A percentile compares a stretch with the other conserved stretches of the same genome.
These are phyloP conservation scores for Wickerhamiella spandovensis DNA, from an alignment of 805 yeast genomes.

Conservation along the genomic window DNA sequence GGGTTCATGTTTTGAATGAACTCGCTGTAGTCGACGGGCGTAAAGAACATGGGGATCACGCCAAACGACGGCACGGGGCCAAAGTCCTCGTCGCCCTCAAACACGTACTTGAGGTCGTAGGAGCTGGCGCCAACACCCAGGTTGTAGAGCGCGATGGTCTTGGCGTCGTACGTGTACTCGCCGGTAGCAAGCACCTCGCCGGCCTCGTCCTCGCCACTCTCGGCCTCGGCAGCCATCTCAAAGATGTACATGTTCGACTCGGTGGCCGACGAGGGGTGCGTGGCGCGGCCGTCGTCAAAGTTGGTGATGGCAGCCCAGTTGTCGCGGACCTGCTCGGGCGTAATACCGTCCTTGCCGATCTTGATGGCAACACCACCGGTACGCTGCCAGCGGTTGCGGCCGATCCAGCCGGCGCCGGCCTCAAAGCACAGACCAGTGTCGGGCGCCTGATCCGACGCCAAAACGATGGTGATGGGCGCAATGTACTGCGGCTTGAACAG, in stretches of 20 bases:
- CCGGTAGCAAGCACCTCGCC: constrained; percentile 38
- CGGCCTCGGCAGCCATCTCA: constrained; percentile 31
- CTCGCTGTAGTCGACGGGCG: constrained; percentile 42
- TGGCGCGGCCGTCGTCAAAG: constrained; percentile 42
- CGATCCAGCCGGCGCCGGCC: constrained; percentile 95
- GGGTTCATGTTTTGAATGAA: constrained; percentile 76
- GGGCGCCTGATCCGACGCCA: constrained; percentile 62
- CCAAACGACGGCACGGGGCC: constrained; percentile 84
- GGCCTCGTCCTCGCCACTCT: constrained; percentile 30
- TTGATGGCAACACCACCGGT: constrained; percentile 62
- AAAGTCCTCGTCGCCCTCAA: constrained; percentile 65
- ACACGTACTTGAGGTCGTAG: constrained; percentile 61
- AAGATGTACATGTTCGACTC: constrained; percentile 75
- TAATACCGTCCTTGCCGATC: constrained; percentile 30
- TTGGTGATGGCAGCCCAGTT: constrained; percentile 55
- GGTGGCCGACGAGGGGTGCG: constrained; percentile 47
- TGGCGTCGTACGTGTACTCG: constrained; percentile 45
- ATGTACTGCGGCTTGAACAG: constrained; percentile 78
- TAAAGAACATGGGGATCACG: constrained; percentile 71
- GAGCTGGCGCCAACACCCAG: constrained; percentile 78
- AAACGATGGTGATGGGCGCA: constrained; percentile 74
- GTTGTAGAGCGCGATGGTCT: constrained; percentile 72
- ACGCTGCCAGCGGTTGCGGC: constrained; percentile 90
- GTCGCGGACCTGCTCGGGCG: constrained; percentile 59
- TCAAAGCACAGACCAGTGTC: constrained; percentile 76